Percentiles rank a stretch among this genome's conserved stretches.
These are phyloP conservation scores for Aspergillus pseudotamarii DNA, from an alignment of 2,329 filamentous ascomycete species.

Conservation along the genomic window DNA sequence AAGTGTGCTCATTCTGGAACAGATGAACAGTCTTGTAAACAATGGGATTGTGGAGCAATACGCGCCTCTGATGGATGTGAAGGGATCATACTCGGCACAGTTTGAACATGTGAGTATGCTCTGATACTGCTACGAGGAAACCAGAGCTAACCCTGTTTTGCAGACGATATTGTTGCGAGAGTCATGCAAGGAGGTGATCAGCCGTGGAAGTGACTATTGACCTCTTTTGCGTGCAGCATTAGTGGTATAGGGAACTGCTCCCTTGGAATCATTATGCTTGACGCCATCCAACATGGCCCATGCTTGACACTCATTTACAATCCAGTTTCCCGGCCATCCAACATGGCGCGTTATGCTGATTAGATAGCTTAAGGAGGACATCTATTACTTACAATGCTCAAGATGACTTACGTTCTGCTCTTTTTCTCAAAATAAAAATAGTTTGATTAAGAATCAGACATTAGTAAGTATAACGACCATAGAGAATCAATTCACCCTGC, in stretches of 20 bases:
- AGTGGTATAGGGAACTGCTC: not conserved
- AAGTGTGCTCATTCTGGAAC: slow-evolving; percentile 10
- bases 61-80: slow-evolving; percentile 58
- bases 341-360: not conserved
- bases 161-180: slow-evolving; percentile 54
- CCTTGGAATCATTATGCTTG: not conserved
- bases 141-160: slow-evolving; percentile 9
- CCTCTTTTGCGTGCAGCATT: not conserved
- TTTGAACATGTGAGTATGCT: slow-evolving; percentile 58
- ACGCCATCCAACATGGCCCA: slow-evolving; percentile 2
- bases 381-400: not conserved
- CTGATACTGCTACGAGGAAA: not conserved
- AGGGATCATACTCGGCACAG: slow-evolving; percentile 65
- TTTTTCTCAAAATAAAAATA: not conserved
- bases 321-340: not conserved
- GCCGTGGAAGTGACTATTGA: slow-evolving; percentile 57
- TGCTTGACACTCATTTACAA: not conserved
- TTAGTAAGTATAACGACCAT: not conserved
- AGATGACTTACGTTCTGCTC: not conserved
- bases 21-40: slow-evolving; percentile 61
- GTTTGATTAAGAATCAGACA: not conserved
- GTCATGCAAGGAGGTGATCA: slow-evolving; percentile 55
- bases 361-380: not conserved
- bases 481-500: not conserved
- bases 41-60: slow-evolving; percentile 62